Percentiles rank a stretch among this genome's conserved stretches.
Conservation (phyloP, 169 alveolate genomes). For the Plasmodium inui region DNA sequence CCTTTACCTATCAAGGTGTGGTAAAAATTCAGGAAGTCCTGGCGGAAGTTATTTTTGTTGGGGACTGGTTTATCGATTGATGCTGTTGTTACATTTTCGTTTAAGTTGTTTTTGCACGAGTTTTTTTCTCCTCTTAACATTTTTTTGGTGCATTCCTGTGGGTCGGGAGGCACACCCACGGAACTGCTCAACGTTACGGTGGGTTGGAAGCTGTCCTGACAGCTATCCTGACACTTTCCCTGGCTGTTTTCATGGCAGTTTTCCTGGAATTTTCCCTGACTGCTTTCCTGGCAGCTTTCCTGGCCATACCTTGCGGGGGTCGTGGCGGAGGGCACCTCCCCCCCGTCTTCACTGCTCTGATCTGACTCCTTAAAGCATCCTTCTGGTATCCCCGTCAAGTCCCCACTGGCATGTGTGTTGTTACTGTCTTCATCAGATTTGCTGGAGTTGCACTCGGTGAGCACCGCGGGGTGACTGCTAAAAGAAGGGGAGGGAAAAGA, state of each 20-base stretch:
- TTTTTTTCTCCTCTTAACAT: neutral
- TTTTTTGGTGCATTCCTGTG: neutral
- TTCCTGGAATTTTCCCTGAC: too few species aligned
- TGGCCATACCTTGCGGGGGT: neutral
- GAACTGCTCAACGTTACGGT: neutral
- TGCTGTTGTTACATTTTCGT: neutral
- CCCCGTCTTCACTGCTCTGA: neutral
- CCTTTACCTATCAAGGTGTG: neutral
- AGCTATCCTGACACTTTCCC: too few species aligned
- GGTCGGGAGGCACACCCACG: neutral
- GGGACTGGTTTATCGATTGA: neutral
- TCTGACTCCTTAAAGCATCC: neutral
- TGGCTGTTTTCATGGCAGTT: too few species aligned
- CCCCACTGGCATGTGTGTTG: neutral
- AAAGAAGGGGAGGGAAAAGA: neutral
- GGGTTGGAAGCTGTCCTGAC: too few species aligned
- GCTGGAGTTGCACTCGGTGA: neutral
- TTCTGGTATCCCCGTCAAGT: neutral
- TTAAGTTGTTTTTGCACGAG: neutral
- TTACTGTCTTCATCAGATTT: neutral
- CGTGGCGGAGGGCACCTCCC: neutral
- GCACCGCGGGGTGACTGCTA: constrained; percentile 1
- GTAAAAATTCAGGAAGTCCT: neutral
- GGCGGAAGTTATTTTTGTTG: neutral
- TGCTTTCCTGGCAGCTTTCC: neutral